phyloP scores from a whole-genome alignment of 805 yeast genomes.

The Saccharomycopsis amapae region DNA sequence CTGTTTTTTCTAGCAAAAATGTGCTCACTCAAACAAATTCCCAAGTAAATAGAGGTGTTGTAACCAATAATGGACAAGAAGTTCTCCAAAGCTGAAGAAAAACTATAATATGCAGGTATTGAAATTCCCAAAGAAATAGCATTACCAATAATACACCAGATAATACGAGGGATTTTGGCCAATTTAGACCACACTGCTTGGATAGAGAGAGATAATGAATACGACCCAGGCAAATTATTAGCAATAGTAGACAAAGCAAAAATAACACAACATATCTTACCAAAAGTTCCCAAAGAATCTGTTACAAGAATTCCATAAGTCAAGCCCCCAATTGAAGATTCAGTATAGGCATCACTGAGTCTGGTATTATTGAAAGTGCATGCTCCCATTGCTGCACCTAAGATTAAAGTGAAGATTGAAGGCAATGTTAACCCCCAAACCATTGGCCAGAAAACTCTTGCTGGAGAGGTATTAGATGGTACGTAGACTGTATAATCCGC shows the following conservation, averaged over 20 bases:
- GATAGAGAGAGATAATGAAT: slow-evolving; percentile 79
- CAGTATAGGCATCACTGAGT: slow-evolving; percentile 44
- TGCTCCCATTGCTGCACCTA: slow-evolving; percentile 83
- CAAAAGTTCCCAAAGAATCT: slow-evolving; percentile 79
- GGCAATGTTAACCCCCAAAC: slow-evolving; percentile 61
- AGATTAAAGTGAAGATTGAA: slow-evolving; percentile 59
- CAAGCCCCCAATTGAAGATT: slow-evolving; percentile 70
- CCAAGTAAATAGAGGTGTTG: slow-evolving; percentile 80
- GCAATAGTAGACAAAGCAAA: slow-evolving; percentile 82
- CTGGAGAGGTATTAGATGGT: slow-evolving; percentile 53
- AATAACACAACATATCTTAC: slow-evolving; percentile 80
- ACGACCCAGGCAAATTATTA: slow-evolving; percentile 90
- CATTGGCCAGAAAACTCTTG: slow-evolving; percentile 57
- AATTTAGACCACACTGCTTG: slow-evolving; percentile 79
- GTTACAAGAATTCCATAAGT: slow-evolving; percentile 70
- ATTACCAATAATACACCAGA: slow-evolving; percentile 77
- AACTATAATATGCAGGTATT: slow-evolving; percentile 78
- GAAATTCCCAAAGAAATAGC: slow-evolving; percentile 74
- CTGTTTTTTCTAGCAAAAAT: slow-evolving; percentile 60
- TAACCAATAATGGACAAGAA: slow-evolving; percentile 90
- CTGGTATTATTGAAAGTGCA: slow-evolving; percentile 43
- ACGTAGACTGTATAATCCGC: slow-evolving; percentile 89
- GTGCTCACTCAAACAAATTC: slow-evolving; percentile 75
- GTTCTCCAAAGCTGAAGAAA: slow-evolving; percentile 65
- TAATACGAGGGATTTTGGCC: slow-evolving; percentile 66